Percentiles rank a stretch among this genome's conserved stretches.
Evolutionary conservation across 2,329 filamentous ascomycete genomes (phyloP).

Genomic region (Purpureocillium takamizusanense): DNA sequence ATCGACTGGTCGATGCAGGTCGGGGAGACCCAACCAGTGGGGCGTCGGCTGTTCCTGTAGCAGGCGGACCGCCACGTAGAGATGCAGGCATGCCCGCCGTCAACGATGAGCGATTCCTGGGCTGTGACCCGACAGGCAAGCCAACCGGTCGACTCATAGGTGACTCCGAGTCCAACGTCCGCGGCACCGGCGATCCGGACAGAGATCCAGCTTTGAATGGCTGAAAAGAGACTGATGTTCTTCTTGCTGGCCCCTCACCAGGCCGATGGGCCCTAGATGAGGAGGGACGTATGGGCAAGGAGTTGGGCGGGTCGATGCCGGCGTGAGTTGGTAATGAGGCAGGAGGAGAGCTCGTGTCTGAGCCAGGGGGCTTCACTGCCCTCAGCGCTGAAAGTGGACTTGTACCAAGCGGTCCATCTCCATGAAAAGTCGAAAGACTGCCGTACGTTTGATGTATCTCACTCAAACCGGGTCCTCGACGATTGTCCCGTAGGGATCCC

Average conservation of each 20-base stretch:
- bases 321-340: conserved; percentile 38
- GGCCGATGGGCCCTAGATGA: conserved; percentile 28
- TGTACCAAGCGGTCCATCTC: conserved; percentile 65
- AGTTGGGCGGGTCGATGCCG: conserved; percentile 38
- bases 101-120: conserved; percentile 62
- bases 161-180: conserved; percentile 38
- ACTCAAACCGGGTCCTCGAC: conserved; percentile 33
- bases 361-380: conserved; percentile 53
- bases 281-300: conserved; percentile 38
- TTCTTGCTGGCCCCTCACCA: conserved; percentile 50
- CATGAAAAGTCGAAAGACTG: conserved; percentile 82
- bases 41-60: conserved; percentile 48
- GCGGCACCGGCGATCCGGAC: conserved; percentile 70
- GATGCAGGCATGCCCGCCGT: conserved; percentile 70
- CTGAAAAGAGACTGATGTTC: conserved; percentile 82
- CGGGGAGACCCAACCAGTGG: conserved; percentile 70
- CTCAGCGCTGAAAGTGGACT: conserved; percentile 80
- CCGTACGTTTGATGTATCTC: conserved; percentile 78
- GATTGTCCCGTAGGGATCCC: conserved; percentile 66
- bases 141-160: conserved; percentile 40
- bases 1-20: conserved; percentile 68
- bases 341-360: conserved; percentile 51
- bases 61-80: conserved; percentile 54
- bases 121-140: conserved; percentile 32
- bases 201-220: conserved; percentile 94